Evolutionary conservation across 345 rosid species (phyloP), one percentile per base, ranked within the genome.

Genomic region (Microcos paniculata): DNA sequence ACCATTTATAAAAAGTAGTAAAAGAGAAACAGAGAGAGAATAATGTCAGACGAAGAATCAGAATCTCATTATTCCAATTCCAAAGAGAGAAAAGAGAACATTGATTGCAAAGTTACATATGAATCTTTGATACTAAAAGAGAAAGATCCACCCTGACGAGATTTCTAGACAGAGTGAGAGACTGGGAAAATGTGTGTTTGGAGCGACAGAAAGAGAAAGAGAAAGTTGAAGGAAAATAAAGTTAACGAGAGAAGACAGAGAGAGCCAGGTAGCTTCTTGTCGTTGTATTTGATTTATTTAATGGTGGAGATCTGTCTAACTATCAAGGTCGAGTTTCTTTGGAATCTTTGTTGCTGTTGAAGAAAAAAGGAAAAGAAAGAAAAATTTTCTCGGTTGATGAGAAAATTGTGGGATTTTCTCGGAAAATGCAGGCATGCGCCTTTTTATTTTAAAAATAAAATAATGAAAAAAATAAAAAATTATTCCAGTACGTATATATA

Each of bases 11-110:
- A 70, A 77, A 67, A 57, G 66, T 56, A 28, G 30, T 23, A 38
- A 53, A 55, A 51, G 73, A 57, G 63, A 57, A n/a, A 40, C 15
- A 40, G 33, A 66, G 30, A 52, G 33, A 40, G 2, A 55, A 42
- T 52, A 66, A 69, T n/a, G 13, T 68, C 4, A 75, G 40, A 65
- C 31, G 51, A 19, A 1, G 42, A 52, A 77, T 72, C 80, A 31
- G 72, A 85, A 66, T 80, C 81, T 82, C 81, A 74, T 82, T 77
- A 82, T 82, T 81, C 73, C 77, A 62, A 82, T 82, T 81, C 73
- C 77, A 62, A 66, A 4, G 12, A 45, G 14, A 12, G 24, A 57
- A 42, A 10, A 66, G n/a, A 45, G 45, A 8, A 2, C 53, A 40
- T 21, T 79, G 76, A 72, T 72, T 53, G 63, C 57, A 59, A 76